These are phyloP conservation scores for Sambucus nigra DNA, from an alignment of 129 eudicot species.

Conservation along the genomic window DNA sequence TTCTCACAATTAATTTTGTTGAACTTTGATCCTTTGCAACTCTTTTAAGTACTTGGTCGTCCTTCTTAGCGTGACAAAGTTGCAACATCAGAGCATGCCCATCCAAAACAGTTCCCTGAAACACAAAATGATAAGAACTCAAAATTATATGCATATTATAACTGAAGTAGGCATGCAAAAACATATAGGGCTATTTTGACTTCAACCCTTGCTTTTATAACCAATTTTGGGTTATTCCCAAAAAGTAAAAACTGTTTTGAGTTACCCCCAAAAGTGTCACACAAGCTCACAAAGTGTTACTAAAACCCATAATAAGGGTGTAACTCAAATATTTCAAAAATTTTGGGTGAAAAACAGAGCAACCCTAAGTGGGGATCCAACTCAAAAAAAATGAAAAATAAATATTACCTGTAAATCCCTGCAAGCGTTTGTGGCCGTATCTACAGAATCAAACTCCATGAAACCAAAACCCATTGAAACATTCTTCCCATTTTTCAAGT, in stretches of 20 bases:
- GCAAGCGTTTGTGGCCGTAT: conserved; percentile 61
- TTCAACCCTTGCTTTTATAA: too few relatives aligned
- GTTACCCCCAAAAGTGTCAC: too few relatives aligned
- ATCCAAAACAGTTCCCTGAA: conserved; percentile 92
- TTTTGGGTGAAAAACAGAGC: neutral
- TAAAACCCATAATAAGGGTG: too few relatives aligned
- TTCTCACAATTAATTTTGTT: conserved; percentile 81
- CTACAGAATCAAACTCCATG: conserved; percentile 74
- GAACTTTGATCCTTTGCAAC: conserved; percentile 66
- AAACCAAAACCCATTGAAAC: conserved; percentile 95
- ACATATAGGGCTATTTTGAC: too few relatives aligned
- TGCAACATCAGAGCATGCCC: conserved; percentile 91
- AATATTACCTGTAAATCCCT: conserved; percentile 56
- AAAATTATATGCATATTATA: too few relatives aligned
- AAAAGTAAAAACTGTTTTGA: too few relatives aligned
- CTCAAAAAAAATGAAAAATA: neutral
- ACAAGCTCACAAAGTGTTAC: too few relatives aligned
- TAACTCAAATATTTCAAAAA: neutral
- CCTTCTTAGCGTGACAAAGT: conserved; percentile 72
- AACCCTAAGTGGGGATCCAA: neutral
- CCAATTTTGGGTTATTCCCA: too few relatives aligned
- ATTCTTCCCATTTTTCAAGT: conserved; percentile 75
- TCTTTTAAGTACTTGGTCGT: conserved; percentile 42
- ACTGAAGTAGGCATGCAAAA: too few relatives aligned
- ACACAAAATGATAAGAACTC: neutral